Evolutionary conservation across 2,329 filamentous ascomycete genomes (phyloP).

Genomic region (Aspergillus japonicus): DNA sequence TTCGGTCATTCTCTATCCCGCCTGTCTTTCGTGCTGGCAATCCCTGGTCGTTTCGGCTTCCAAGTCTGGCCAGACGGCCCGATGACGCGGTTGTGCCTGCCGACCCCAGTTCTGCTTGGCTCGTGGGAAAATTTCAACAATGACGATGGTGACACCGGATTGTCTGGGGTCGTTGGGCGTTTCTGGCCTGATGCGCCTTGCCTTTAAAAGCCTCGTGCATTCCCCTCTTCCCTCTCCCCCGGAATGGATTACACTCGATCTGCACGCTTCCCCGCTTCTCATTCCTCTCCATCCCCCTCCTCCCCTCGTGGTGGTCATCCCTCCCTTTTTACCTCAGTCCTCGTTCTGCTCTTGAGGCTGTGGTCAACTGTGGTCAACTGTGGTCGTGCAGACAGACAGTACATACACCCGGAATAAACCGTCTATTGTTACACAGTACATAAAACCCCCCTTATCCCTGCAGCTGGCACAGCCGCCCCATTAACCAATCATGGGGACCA

Average conservation of each 20-base stretch:
- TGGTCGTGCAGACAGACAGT: neutral
- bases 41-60: constrained; percentile 2
- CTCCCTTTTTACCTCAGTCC: neutral
- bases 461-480: neutral
- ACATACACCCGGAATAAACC: neutral
- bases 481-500: constrained; percentile 9
- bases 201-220: constrained; percentile 22
- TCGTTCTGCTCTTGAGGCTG: neutral
- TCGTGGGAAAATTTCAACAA: neutral
- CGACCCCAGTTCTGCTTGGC: neutral
- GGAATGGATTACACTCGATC: neutral
- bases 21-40: neutral
- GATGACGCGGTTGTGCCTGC: neutral
- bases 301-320: constrained; percentile 3
- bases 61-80: constrained; percentile 3
- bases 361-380: neutral
- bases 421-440: constrained; percentile 2
- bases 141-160: neutral
- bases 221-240: constrained; percentile 1
- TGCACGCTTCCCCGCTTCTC: constrained; percentile 6
- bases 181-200: constrained; percentile 4
- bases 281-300: neutral
- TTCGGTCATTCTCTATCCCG: neutral
- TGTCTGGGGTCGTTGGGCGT: neutral
- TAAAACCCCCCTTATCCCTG: neutral